phyloP scores from a whole-genome alignment of 805 yeast genomes.

The Ogataea paradorogensis region DNA sequence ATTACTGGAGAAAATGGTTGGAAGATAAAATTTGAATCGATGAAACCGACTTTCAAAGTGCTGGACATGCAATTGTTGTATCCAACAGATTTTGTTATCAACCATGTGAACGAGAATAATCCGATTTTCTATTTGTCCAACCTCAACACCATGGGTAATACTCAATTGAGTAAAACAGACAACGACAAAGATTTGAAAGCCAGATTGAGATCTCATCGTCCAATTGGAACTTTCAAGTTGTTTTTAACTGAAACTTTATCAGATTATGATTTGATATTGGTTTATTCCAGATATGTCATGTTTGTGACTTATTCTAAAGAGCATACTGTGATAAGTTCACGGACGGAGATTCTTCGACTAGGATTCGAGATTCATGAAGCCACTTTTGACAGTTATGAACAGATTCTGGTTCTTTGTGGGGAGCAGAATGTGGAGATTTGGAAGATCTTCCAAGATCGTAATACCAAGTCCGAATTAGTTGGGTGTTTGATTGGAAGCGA shows the following conservation, averaged over 20 bases:
- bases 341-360: constrained; percentile 28
- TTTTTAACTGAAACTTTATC: constrained; percentile 12
- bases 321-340: constrained; percentile 21
- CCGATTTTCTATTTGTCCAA: constrained; percentile 31
- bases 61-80: constrained; percentile 23
- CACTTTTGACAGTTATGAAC: constrained; percentile 28
- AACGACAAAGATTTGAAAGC: constrained; percentile 26
- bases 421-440: constrained; percentile 28
- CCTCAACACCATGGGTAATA: constrained; percentile 27
- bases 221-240: constrained; percentile 29
- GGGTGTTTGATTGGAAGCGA: constrained; percentile 26
- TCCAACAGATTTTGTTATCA: constrained; percentile 30
- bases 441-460: constrained; percentile 21
- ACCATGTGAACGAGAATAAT: constrained; percentile 25
- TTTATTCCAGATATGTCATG: constrained; percentile 28
- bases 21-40: constrained; percentile 25
- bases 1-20: constrained; percentile 27
- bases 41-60: constrained; percentile 29
- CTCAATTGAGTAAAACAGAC: constrained; percentile 22
- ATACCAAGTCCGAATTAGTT: constrained; percentile 21
- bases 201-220: constrained; percentile 26
- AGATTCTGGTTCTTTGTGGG: constrained; percentile 23
- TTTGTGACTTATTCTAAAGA: constrained; percentile 26
- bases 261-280: constrained; percentile 29
- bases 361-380: constrained; percentile 27